phyloP scores from a whole-genome alignment of 331 rosid species.

The Quercus phellos region DNA sequence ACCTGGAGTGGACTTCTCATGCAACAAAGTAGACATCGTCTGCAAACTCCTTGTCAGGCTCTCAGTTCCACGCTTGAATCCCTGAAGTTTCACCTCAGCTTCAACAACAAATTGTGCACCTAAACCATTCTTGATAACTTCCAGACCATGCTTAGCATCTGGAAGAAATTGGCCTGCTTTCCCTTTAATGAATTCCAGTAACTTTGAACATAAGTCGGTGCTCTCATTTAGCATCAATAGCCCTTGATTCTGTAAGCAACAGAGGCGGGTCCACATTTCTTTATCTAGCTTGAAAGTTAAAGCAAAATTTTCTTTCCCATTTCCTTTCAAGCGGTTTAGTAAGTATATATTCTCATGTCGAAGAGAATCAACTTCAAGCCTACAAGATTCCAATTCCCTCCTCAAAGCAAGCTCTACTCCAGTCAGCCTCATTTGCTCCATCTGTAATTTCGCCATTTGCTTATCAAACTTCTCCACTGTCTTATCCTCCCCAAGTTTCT shows the following conservation, averaged over 20 bases:
- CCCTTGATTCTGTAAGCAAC: constrained; percentile 81
- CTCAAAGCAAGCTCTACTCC: constrained; percentile 76
- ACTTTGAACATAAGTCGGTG: constrained; percentile 52
- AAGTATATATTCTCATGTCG: constrained; percentile 77
- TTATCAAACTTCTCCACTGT: constrained; percentile 52
- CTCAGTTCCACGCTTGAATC: constrained; percentile 64
- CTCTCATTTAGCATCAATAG: constrained; percentile 68
- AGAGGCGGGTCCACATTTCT: constrained; percentile 61
- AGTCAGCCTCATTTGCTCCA: constrained; percentile 78
- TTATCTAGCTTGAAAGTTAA: constrained; percentile 67
- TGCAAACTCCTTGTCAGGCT: constrained; percentile 74
- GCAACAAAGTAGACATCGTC: constrained; percentile 60
- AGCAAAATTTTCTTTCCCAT: constrained; percentile 53
- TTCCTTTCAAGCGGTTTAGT: constrained; percentile 66
- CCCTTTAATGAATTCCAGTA: constrained; percentile 56
- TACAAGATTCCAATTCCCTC: constrained; percentile 64
- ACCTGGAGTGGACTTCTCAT: constrained; percentile 55
- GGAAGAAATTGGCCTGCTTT: constrained; percentile 41
- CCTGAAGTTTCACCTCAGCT: constrained; percentile 67
- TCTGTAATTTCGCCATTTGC: constrained; percentile 53
- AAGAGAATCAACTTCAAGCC: constrained; percentile 78
- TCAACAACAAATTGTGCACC: constrained; percentile 67
- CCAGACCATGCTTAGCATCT: constrained; percentile 29
- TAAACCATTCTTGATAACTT: constrained; percentile 39
- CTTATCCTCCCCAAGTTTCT: constrained; percentile 40